Percentiles rank a stretch among this genome's conserved stretches.
Evolutionary conservation across 164 flowering plant genomes (phyloP).

Genomic region (grape (Vitis vinifera)): ASM3070453v1 NC_081821.1:9678001-9678500

Average conservation of each 20-base stretch:
- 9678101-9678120: too few relatives aligned
- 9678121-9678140: too few relatives aligned
- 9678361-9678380: conserved; percentile 97
- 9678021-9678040: neutral
- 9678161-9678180: too few relatives aligned
- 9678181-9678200: too few relatives aligned
- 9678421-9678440: conserved; percentile 93
- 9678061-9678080: too few relatives aligned
- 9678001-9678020: neutral
- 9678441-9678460: conserved; percentile 78
- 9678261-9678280: neutral
- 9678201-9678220: too few relatives aligned
- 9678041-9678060: too few relatives aligned
- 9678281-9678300: neutral
- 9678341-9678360: conserved; percentile 99
- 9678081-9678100: too few relatives aligned
- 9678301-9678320: conserved; percentile 2
- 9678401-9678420: conserved; percentile 99
- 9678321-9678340: conserved; percentile 42
- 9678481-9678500: neutral
- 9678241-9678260: neutral
- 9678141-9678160: too few relatives aligned
- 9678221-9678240: neutral
- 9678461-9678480: neutral
- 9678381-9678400: conserved; percentile 92